phyloP scores from a whole-genome alignment of 2,329 filamentous ascomycete genomes.

The Emergomyces orientalis region DNA sequence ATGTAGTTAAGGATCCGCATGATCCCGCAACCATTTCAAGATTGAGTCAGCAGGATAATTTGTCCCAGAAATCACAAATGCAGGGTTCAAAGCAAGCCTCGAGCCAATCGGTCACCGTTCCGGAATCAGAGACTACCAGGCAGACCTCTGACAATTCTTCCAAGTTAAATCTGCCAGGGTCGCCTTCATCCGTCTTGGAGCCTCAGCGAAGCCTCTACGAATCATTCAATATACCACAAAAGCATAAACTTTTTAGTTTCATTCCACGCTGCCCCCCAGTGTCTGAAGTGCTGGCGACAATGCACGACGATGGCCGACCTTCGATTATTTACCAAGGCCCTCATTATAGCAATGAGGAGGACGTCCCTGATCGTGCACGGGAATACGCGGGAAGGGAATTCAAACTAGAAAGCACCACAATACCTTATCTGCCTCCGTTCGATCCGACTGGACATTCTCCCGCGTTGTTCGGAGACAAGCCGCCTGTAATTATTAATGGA shows the following conservation, averaged over 20 bases:
- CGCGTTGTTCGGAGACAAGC: conserved; percentile 48
- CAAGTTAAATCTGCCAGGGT: background rate
- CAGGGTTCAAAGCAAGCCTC: background rate
- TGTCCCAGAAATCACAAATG: conserved; percentile 17
- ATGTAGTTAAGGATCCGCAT: conserved; percentile 67
- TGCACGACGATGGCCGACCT: conserved; percentile 50
- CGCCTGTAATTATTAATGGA: conserved; percentile 42
- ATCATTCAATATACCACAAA: conserved; percentile 24
- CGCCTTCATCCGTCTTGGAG: conserved; percentile 16
- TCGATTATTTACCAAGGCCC: conserved; percentile 73
- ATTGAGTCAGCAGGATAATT: conserved; percentile 55
- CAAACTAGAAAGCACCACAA: conserved; percentile 60
- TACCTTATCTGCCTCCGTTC: conserved; percentile 74
- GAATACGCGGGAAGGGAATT: conserved; percentile 89
- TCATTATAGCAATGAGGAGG: conserved; percentile 72
- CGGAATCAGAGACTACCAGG: background rate
- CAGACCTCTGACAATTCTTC: background rate
- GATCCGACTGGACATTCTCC: conserved; percentile 52
- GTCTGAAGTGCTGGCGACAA: conserved; percentile 46
- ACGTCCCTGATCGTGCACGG: conserved; percentile 65
- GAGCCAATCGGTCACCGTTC: background rate
- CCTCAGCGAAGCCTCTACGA: conserved; percentile 18
- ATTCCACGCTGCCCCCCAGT: conserved; percentile 19
- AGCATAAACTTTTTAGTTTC: conserved; percentile 21
- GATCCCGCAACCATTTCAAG: conserved; percentile 54